Conservation (phyloP, 2,329 filamentous ascomycete genomes). For the Talaromyces sp. region DNA sequence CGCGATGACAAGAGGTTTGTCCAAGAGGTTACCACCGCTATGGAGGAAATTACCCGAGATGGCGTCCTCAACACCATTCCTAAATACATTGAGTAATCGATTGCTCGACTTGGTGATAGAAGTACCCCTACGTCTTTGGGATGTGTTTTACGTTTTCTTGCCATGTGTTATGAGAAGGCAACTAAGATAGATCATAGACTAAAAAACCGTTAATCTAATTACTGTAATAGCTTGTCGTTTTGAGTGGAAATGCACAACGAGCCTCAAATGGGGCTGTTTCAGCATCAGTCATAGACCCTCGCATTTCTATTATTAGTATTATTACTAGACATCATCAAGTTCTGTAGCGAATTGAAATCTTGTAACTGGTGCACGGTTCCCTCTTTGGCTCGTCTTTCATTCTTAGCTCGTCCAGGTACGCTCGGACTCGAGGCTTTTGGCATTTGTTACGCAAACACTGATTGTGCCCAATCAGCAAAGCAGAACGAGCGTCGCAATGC, state of each 20-base stretch:
- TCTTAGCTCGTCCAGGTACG: not conserved
- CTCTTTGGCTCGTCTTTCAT: no score
- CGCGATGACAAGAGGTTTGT: slow-evolving; percentile 45
- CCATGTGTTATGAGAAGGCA: not conserved
- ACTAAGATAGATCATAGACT: not conserved
- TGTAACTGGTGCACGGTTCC: no score
- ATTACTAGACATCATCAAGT: no score
- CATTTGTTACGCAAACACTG: not conserved
- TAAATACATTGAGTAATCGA: slow-evolving; percentile 40
- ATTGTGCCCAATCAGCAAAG: not conserved
- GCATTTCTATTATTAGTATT: not conserved
- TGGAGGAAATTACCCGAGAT: slow-evolving; percentile 43
- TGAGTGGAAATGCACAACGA: not conserved
- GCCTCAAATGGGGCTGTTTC: not conserved
- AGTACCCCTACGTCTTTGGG: not conserved
- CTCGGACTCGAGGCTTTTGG: not conserved
- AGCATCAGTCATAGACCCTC: not conserved
- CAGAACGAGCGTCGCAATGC: not conserved
- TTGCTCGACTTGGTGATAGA: not conserved
- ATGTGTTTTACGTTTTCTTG: not conserved
- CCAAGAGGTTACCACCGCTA: slow-evolving; percentile 41
- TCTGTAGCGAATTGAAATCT: not conserved
- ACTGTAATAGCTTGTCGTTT: not conserved
- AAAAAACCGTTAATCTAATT: not conserved
- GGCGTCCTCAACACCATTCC: slow-evolving; percentile 46